These are phyloP conservation scores for Trametes villosa DNA, from an alignment of 768 basidiomycete genomes.

Conservation along the genomic window DNA sequence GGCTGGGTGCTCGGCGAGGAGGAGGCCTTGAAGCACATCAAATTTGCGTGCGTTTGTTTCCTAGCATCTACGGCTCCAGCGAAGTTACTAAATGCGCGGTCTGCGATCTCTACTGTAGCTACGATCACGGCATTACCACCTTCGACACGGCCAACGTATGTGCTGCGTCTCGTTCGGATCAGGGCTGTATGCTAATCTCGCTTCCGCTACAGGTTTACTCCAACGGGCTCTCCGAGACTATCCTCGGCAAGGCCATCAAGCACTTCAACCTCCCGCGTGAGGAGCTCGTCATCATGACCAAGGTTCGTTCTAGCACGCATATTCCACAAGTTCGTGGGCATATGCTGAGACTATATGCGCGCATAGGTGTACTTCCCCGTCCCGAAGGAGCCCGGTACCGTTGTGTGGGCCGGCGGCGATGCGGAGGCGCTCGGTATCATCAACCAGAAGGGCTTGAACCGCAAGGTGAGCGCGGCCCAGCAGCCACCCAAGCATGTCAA, in stretches of 20 bases:
- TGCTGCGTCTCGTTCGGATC: neutral
- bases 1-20: conserved; percentile 43
- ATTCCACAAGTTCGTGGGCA: neutral
- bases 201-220: conserved; percentile 39
- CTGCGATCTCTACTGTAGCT: conserved; percentile 31
- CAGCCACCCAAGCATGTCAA: neutral
- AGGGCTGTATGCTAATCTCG: too few species aligned
- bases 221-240: conserved; percentile 46
- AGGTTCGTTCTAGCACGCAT: conserved; percentile 33
- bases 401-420: neutral
- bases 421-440: conserved; percentile 38
- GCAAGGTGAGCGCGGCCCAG: conserved; percentile 32
- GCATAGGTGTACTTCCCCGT: conserved; percentile 21
- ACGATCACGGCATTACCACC: conserved; percentile 42
- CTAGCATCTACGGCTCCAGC: too few species aligned
- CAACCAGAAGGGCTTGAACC: conserved; percentile 39
- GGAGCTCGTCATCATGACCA: conserved; percentile 56
- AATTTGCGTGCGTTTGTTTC: conserved; percentile 39
- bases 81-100: too few species aligned
- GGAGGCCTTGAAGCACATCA: conserved; percentile 43
- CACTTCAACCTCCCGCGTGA: conserved; percentile 49
- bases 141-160: conserved; percentile 32
- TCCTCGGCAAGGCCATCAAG: conserved; percentile 54
- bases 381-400: neutral
- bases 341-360: neutral